A percentile compares a stretch with the other conserved stretches of the same genome.
phyloP scores from a whole-genome alignment of 257 asterid species.

The Nicotiana otophora region DNA sequence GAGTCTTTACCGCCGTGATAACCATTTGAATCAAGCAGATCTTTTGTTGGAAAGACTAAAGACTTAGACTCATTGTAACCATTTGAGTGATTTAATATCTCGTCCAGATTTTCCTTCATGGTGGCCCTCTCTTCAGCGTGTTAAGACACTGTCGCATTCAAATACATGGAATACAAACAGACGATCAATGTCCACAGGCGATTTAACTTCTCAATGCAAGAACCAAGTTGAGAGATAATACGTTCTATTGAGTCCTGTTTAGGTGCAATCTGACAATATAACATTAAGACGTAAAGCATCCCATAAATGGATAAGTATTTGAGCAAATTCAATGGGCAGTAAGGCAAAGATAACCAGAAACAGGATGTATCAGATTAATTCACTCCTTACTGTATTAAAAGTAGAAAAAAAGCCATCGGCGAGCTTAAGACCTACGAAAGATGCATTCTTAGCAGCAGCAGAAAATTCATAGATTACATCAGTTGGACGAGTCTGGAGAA shows the following conservation, averaged over 20 bases:
- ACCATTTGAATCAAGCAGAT: constrained; percentile 26
- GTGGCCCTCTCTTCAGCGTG: constrained; percentile 32
- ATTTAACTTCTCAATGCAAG: constrained; percentile 7
- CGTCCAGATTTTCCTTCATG: constrained; percentile 55
- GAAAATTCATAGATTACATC: constrained; percentile 35
- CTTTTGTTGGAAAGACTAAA: constrained; percentile 27
- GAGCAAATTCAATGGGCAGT: background rate
- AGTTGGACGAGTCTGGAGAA: constrained; percentile 44
- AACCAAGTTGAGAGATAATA: background rate
- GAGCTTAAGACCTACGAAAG: background rate
- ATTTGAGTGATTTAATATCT: constrained; percentile 28
- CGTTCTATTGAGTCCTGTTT: background rate
- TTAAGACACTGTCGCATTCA: constrained; percentile 34
- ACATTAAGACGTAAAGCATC: background rate
- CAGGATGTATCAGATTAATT: background rate
- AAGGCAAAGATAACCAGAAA: background rate
- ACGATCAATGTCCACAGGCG: background rate
- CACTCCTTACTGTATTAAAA: background rate
- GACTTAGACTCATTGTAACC: constrained; percentile 28
- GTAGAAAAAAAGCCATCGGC: background rate
- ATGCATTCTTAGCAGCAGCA: background rate
- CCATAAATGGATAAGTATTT: background rate
- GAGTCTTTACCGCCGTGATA: constrained; percentile 17
- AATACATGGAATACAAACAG: constrained; percentile 7
- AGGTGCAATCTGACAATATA: background rate